A percentile compares a stretch with the other conserved stretches of the same genome.
These are phyloP conservation scores for Cordyceps javanica DNA, from an alignment of 2,329 filamentous ascomycete genomes.

Conservation along the genomic window DNA sequence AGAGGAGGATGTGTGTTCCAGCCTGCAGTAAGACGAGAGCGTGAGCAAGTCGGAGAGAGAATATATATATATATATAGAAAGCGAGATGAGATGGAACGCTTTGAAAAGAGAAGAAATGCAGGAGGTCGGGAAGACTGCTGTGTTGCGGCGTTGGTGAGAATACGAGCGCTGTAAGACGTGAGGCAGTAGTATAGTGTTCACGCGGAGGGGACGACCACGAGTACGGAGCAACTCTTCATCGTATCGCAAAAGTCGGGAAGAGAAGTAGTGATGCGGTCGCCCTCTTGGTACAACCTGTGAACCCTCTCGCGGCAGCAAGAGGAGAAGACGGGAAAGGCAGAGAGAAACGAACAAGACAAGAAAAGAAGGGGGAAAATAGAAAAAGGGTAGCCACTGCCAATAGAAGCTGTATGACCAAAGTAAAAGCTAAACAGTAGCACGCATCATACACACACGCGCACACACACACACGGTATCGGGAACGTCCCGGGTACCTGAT, in stretches of 20 bases:
- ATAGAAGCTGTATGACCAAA: background rate
- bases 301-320: background rate
- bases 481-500: background rate
- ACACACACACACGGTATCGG: too few species aligned
- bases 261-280: background rate
- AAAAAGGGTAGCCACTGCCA: background rate
- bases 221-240: background rate
- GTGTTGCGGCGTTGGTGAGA: background rate
- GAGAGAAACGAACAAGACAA: background rate
- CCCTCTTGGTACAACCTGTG: background rate
- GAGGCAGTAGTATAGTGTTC: background rate
- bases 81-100: too few species aligned
- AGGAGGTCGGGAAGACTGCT: too few species aligned
- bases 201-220: background rate
- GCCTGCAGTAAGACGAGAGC: too few species aligned
- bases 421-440: background rate
- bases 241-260: background rate
- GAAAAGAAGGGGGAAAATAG: background rate
- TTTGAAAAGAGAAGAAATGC: too few species aligned
- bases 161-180: background rate
- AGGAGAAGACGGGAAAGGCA: background rate
- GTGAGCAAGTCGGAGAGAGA: too few species aligned
- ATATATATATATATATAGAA: too few species aligned
- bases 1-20: too few species aligned
- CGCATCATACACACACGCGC: conserved; percentile 6